Evolutionary conservation across 768 basidiomycete genomes (phyloP).

Genomic region (Tephrocybe rancida): DNA sequence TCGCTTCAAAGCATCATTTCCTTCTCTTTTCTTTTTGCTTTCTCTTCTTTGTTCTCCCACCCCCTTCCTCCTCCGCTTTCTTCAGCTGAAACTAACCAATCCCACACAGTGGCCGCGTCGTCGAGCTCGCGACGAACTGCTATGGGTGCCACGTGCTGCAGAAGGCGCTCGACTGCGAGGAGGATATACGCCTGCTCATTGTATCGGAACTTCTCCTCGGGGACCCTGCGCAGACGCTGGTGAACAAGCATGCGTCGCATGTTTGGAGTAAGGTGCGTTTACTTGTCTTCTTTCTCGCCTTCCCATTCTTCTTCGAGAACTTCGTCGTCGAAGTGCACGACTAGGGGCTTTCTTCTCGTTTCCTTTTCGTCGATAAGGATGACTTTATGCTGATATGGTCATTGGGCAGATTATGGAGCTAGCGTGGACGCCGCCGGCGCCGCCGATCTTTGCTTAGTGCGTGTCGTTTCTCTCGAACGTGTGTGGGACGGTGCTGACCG

Average conservation of each 20-base stretch:
- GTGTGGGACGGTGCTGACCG: conserved; percentile 5
- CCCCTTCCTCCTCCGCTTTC: background rate
- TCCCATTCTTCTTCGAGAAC: background rate
- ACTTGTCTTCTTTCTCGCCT: background rate
- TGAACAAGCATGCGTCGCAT: conserved; percentile 90
- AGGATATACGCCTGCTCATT: conserved; percentile 80
- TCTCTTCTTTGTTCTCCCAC: background rate
- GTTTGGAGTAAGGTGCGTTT: conserved; percentile 83
- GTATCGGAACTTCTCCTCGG: conserved; percentile 84
- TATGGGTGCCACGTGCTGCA: conserved; percentile 90
- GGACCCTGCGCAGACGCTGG: conserved; percentile 83
- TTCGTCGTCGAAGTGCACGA: too few relatives aligned
- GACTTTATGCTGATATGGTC: background rate
- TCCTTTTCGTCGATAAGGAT: background rate
- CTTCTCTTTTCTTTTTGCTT: conserved; percentile 3
- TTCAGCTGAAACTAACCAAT: background rate
- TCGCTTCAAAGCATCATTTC: too few relatives aligned
- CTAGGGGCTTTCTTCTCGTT: too few relatives aligned
- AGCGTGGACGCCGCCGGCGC: conserved; percentile 84
- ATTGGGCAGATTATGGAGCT: conserved; percentile 79
- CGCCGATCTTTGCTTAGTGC: conserved; percentile 86
- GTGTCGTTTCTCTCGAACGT: conserved; percentile 25
- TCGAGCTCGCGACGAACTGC: conserved; percentile 86
- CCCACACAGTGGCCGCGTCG: conserved; percentile 68
- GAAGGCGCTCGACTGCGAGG: conserved; percentile 89